Base-by-base conservation (phyloP, 352 stramenopile genomes). In the Halophytophthora batemanensis region DNA sequence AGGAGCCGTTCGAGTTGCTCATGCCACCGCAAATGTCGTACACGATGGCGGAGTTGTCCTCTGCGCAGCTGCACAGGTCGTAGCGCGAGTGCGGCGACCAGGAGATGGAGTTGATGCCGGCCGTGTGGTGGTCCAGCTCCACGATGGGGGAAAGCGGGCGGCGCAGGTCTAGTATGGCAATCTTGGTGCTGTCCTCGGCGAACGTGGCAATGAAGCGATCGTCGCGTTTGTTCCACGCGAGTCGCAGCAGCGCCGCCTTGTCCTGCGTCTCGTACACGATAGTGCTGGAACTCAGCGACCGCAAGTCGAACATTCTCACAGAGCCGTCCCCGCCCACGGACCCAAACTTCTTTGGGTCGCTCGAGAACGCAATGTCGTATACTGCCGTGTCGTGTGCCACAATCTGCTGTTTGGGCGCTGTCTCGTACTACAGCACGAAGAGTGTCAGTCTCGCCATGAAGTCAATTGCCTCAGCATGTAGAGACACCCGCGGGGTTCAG, bases 301-400 rank as follows among this genome's bases (percentile, higher is more conserved):
- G 66, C 41, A 99, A 80, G 64, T 99, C 97, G 68, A 99, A 99
- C 40, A 98, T 81, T 3, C 97, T 88, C 6, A 99, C 73, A 17
- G 89, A 98, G 15, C 96, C 96, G 59, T 99, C 97, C 4, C 90
- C 96, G 7, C 97, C 96, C 2, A 99, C 97, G 0, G 91, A 98
- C 3, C 90, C 96, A 71, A 99, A 99, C 1, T 98, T 83, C 56
- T 98, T 87, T 0, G 64, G 45, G 18, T 97, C 94, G 15, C 95
- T 77, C 4, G 93, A 96, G 54, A 98, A 99, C 12, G 95, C 90
- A 19, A 99, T 90, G 74, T 99, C 97, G 66, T 98, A 99, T 3
- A 99, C 97, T 71, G 99, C 97, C 35, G 95, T 93, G 56, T 99
- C 97, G 63, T 99, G 97, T 11, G 97, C 94, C 59, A 99, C 98